These are phyloP conservation scores for Aspergillus steynii DNA, from an alignment of 495 filamentous ascomycete genomes.

Conservation along the genomic window DNA sequence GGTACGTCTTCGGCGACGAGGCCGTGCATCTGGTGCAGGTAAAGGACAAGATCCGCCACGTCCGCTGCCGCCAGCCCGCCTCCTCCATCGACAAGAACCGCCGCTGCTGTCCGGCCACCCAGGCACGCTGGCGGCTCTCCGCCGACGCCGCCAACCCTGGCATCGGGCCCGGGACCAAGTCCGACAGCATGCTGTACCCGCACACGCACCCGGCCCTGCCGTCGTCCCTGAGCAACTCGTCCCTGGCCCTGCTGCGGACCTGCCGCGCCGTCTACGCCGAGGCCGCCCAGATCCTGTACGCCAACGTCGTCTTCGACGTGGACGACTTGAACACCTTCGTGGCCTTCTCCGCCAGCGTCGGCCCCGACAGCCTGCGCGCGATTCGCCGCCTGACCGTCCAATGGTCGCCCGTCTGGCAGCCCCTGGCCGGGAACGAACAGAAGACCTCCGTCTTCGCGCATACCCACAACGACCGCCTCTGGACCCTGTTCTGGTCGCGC, in stretches of 20 bases:
- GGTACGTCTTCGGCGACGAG: conserved; percentile 49
- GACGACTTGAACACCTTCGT: conserved; percentile 47
- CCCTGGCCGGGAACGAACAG: conserved; percentile 33
- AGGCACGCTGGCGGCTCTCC: conserved; percentile 38
- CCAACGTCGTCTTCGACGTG: conserved; percentile 32
- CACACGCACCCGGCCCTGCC: conserved; percentile 39
- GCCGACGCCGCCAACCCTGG: conserved; percentile 12
- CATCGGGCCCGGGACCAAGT: conserved; percentile 2
- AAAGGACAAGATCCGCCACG: conserved; percentile 43
- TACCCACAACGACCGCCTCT: conserved; percentile 43
- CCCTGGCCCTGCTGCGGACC: conserved; percentile 36
- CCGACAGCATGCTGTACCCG: conserved; percentile 40
- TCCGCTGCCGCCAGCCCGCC: conserved; percentile 28
- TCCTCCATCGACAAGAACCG: conserved; percentile 35
- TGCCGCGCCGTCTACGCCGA: conserved; percentile 47
- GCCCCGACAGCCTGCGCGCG: conserved; percentile 12
- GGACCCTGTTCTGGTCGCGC: conserved; percentile 36
- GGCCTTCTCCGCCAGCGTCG: conserved; percentile 32
- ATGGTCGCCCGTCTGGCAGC: conserved; percentile 42
- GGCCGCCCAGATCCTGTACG: conserved; percentile 34
- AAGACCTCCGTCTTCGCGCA: conserved; percentile 40
- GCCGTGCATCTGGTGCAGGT: conserved; percentile 44
- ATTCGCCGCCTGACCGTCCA: conserved; percentile 35
- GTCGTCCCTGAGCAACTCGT: conserved; percentile 22
- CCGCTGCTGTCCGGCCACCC: conserved; percentile 39